Evolutionary conservation across 129 eudicot species (phyloP).

Genomic region (Pseudognaphalium luteoalbum): DNA sequence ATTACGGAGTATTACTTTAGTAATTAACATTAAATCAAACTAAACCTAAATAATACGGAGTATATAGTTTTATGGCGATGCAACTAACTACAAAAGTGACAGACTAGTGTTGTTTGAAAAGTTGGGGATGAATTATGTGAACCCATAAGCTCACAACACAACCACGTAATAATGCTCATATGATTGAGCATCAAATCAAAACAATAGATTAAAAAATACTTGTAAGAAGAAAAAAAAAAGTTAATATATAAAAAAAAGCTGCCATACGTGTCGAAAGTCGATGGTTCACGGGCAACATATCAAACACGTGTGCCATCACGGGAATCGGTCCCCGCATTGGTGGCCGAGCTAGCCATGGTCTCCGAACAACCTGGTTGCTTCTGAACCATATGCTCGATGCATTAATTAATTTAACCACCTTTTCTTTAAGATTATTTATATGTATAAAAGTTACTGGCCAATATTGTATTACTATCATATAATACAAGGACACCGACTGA

Average conservation of each 20-base stretch:
- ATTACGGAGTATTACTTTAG: no score
- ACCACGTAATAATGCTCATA: constrained; percentile 6
- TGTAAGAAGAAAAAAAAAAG: neutral
- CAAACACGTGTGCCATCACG: constrained; percentile 8
- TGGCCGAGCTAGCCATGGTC: constrained; percentile 3
- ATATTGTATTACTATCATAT: neutral
- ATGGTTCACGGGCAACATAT: constrained; percentile 12
- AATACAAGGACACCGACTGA: neutral
- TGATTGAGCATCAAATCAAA: constrained; percentile 20
- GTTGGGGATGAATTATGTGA: constrained; percentile 1
- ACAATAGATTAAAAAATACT: neutral
- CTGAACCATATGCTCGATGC: neutral
- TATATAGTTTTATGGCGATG: no score
- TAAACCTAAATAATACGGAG: no score
- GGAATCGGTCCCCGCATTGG: constrained; percentile 19
- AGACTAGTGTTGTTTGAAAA: no score
- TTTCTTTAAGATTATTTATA: no score
- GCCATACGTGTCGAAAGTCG: constrained; percentile 17
- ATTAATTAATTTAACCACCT: neutral
- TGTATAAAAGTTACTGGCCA: neutral
- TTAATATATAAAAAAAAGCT: neutral
- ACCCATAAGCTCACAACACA: constrained; percentile 7
- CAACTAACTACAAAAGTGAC: no score
- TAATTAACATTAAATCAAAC: no score
- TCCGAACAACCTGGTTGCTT: constrained; percentile 8